Conservation (phyloP, 768 basidiomycete genomes). For the Mycena crocata region DNA sequence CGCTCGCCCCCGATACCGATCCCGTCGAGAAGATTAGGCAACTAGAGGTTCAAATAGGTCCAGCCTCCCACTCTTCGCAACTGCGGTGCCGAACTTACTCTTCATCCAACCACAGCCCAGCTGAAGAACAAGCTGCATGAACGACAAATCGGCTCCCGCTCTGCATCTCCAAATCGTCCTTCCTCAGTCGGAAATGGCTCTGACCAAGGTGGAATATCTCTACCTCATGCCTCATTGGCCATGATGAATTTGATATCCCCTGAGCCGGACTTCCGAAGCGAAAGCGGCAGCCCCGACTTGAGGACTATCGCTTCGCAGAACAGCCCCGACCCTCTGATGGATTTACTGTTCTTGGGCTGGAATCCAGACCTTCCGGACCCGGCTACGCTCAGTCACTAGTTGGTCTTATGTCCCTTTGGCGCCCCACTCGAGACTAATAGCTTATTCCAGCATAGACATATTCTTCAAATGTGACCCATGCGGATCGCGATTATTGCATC, state of each 20-base stretch:
- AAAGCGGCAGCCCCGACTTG: constrained; percentile 65
- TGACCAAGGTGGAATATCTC: constrained; percentile 52
- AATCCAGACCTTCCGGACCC: constrained; percentile 88
- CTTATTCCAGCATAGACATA: constrained; percentile 72
- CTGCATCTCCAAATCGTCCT: constrained; percentile 51
- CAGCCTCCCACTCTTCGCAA: background rate
- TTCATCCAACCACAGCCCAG: constrained; percentile 56
- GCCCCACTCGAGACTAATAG: constrained; percentile 3
- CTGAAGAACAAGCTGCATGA: constrained; percentile 74
- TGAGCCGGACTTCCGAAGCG: constrained; percentile 55
- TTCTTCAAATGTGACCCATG: constrained; percentile 94
- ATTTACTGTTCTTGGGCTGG: constrained; percentile 83
- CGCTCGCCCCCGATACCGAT: constrained; percentile 81
- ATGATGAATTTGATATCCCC: constrained; percentile 55
- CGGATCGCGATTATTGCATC: constrained; percentile 85
- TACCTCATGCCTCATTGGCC: constrained; percentile 58
- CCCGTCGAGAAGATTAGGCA: constrained; percentile 83
- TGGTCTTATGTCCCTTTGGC: constrained; percentile 42
- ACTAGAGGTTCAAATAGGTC: constrained; percentile 83
- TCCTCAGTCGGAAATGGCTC: constrained; percentile 30
- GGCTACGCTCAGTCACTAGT: constrained; percentile 80
- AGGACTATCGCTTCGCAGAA: constrained; percentile 50
- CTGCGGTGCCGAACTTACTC: constrained; percentile 26
- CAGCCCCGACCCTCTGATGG: constrained; percentile 66
- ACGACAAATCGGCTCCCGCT: constrained; percentile 52